Base-by-base conservation (phyloP, 768 basidiomycete genomes). In the Postia placenta region DNA sequence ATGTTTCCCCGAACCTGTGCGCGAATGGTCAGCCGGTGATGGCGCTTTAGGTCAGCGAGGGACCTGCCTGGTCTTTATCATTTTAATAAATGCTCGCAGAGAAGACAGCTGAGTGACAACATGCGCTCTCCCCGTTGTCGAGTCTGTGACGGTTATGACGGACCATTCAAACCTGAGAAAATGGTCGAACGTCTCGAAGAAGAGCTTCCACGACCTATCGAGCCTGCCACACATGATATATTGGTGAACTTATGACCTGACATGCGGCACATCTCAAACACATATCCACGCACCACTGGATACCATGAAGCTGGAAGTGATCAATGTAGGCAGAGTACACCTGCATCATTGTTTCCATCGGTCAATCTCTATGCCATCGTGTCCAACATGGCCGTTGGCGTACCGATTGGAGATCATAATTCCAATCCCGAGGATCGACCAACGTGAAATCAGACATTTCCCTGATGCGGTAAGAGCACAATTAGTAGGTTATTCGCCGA, bases 141-240 rank as follows among this genome's bases (percentile, higher is more conserved):
- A 61, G 61, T 90, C 86, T 28, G 89, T 90, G 38, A 87, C 78
- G 1, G 81, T 81, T 52, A 92, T 83, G 15, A 78, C 80, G 4
- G 89, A 89, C 89, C 88, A 92, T 35, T 84, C 86, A 63, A 90
- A 91, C 11, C 77, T 72, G 28, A 92, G 72, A 64, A 92, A 92
- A 24, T 78, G 80, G 42, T 87, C 85, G 60, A 91, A 91, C 0
- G 84, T 78, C 42, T 81, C 78, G 67, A 92, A 92, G 28, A 85
- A 70, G 42, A 81, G 78, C 2, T 85, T 84, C 89, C 88, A 92
- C 23, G 85, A 76, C 47, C 81, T 76, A 47, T 91, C 87, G 54
- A 85, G 85, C 87, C 87, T 87, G 30, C 27, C 2, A 36, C 19
- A 33, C 2, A 12, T n/a, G n/a, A n/a, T n/a, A n/a, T n/a, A n/a